Conservation (phyloP, 2,329 filamentous ascomycete species). For the Ophiocordyceps polyrhachis-furcata region DNA sequence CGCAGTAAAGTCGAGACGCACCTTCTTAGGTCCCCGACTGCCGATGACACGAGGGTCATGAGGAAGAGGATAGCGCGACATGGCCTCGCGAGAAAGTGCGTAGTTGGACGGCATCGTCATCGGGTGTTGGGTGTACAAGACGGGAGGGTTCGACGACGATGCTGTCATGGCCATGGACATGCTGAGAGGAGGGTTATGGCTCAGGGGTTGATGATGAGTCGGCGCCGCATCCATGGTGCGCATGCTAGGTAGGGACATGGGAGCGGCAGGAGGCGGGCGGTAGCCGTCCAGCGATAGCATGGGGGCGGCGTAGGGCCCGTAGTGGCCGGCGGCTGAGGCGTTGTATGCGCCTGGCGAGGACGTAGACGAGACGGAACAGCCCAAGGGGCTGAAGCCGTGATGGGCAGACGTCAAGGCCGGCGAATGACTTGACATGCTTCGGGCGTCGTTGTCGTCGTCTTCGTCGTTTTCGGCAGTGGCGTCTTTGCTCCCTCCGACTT, state of each 20-base stretch:
- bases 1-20: slow-evolving; percentile 10
- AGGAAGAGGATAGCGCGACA: slow-evolving; percentile 26
- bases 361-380: slow-evolving; percentile 7
- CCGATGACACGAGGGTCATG: slow-evolving; percentile 29
- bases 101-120: slow-evolving; percentile 18
- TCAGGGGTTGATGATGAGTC: slow-evolving; percentile 5
- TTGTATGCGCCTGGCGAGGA: slow-evolving; percentile 7
- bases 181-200: slow-evolving; percentile 9
- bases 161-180: slow-evolving; percentile 19
- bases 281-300: slow-evolving; percentile 13
- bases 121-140: slow-evolving; percentile 23
- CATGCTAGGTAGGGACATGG: slow-evolving; percentile 21
- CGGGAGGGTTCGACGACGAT: slow-evolving; percentile 14
- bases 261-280: slow-evolving; percentile 9
- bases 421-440: slow-evolving; percentile 15
- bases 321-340: slow-evolving; percentile 10
- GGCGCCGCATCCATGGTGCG: slow-evolving; percentile 17
- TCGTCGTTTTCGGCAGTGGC: neutral
- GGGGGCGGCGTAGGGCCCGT: slow-evolving; percentile 13
- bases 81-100: slow-evolving; percentile 23
- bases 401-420: slow-evolving; percentile 3
- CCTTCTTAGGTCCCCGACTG: slow-evolving; percentile 37
- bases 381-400: slow-evolving; percentile 9
- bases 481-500: no score
- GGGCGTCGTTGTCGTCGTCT: slow-evolving; percentile 8